Conservation (phyloP, 1,284 basidiomycete species). For the Sphaerobolus stellatus region DNA sequence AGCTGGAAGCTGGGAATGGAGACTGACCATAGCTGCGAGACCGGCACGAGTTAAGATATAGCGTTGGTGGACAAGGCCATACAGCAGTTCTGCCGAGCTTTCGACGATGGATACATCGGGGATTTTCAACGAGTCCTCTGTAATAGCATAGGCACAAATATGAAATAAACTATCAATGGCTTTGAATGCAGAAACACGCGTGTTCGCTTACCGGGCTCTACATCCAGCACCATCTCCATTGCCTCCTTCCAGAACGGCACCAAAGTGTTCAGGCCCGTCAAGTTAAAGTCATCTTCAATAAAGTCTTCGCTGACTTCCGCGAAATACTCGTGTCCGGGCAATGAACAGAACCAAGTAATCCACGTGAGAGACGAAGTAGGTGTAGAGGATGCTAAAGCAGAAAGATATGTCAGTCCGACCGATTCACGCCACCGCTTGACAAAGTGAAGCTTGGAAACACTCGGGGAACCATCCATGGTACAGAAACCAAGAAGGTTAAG, state of each 20-base stretch:
- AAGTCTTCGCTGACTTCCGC: constrained; percentile 98
- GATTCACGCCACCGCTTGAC: constrained; percentile 8
- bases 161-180: background rate
- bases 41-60: constrained; percentile 95
- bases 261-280: constrained; percentile 92
- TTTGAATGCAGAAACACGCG: background rate
- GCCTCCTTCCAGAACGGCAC: constrained; percentile 99
- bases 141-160: constrained; percentile 17
- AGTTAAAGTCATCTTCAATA: constrained; percentile 99
- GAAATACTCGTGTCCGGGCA: constrained; percentile 99
- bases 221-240: constrained; percentile 99
- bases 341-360: constrained; percentile 98
- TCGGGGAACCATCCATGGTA: constrained; percentile 1
- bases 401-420: constrained; percentile 28
- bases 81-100: constrained; percentile 94
- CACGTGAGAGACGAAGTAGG: constrained; percentile 88
- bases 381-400: constrained; percentile 82
- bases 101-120: constrained; percentile 98
- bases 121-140: constrained; percentile 88
- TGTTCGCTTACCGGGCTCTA: constrained; percentile 83
- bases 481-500: background rate
- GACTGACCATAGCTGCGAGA: constrained; percentile 88
- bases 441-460: constrained; percentile 6
- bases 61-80: constrained; percentile 96
- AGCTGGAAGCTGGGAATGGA: constrained; percentile 14